Evolutionary conservation across 208 protist genomes (phyloP).

Genomic region (Trypanosoma boissoni): DNA sequence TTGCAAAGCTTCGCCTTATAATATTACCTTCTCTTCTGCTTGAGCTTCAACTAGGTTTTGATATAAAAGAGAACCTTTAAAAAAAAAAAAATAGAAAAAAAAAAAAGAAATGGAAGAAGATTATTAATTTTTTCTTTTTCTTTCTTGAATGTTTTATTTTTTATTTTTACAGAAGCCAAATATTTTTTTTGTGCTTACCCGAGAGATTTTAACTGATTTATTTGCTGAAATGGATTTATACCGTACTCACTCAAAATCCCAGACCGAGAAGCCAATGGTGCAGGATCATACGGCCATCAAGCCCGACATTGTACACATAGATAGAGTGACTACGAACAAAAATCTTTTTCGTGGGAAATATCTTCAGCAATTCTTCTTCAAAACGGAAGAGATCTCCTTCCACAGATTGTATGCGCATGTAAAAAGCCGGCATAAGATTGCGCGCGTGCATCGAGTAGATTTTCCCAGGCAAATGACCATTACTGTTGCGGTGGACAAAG

Average conservation of each 20-base stretch:
- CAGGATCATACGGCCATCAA: constrained; percentile 68
- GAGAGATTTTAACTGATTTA: neutral
- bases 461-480: constrained; percentile 69
- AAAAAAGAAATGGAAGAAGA: too few relatives aligned
- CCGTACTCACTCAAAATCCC: constrained; percentile 52
- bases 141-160: too few relatives aligned
- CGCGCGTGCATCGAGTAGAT: constrained; percentile 68
- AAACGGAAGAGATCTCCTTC: constrained; percentile 82
- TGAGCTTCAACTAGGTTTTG: too few relatives aligned
- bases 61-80: too few relatives aligned
- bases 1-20: neutral
- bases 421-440: constrained; percentile 76
- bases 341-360: constrained; percentile 89
- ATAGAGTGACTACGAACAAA: constrained; percentile 68
- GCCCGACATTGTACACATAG: constrained; percentile 79
- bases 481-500: constrained; percentile 79
- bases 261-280: constrained; percentile 87
- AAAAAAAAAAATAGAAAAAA: too few relatives aligned
- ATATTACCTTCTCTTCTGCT: too few relatives aligned
- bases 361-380: constrained; percentile 89
- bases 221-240: neutral
- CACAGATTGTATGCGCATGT: constrained; percentile 57
- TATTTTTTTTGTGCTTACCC: too few relatives aligned
- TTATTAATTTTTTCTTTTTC: too few relatives aligned
- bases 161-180: too few relatives aligned